Base-by-base conservation (phyloP, 148 eudicot species). In the Mesembryanthemum crystallinum region DNA sequence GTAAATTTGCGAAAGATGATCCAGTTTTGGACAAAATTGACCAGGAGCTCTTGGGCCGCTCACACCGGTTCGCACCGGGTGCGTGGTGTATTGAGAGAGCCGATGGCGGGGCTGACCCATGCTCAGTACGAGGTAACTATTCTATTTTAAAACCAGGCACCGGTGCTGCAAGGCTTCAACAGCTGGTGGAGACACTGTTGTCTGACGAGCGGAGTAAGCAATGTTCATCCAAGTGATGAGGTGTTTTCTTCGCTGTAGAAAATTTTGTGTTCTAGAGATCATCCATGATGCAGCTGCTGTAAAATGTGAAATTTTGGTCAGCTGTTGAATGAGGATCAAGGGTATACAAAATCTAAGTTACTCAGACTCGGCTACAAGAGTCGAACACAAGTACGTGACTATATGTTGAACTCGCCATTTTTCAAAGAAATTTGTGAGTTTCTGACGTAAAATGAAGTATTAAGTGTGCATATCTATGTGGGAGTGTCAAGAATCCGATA, bases 71-170 rank as follows among this genome's bases (percentile, higher is more conserved):
- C 75, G 74, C 94, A n/a, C 94, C 86, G 1, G 98, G 97, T 39
- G 98, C 92, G 33, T 95, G 98, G 98, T 95, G 98, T 64, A 62
- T 81, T 18, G 97, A 94, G 30, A 83, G 80, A 83, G 79, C 87
- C 15, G 88, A 78, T 12, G 78, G 52, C 69, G 93, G 85, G 64
- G 77, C 83, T 6, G 98, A 94, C 52, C 96, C 97, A 25, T 94
- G 98, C 73, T 76, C 82, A 23, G 5, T 83, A 57, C 87, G 85
- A 55, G 98, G 97, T 52, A 87, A 90, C 63, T 89, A 82, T 82
- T 89, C 93, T 1, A 83, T 82, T 69, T 89, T 94, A 65, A 86
- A 81, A 72, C 89, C 91, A 13, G 91, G 98, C 54, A 84, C 85
- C 21, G 98, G 98, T 43, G 93, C 93, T 15, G 76, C 79, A 67